Conservation (phyloP, 805 yeast species). For the Lipomyces spencermartinsiae region DNA sequence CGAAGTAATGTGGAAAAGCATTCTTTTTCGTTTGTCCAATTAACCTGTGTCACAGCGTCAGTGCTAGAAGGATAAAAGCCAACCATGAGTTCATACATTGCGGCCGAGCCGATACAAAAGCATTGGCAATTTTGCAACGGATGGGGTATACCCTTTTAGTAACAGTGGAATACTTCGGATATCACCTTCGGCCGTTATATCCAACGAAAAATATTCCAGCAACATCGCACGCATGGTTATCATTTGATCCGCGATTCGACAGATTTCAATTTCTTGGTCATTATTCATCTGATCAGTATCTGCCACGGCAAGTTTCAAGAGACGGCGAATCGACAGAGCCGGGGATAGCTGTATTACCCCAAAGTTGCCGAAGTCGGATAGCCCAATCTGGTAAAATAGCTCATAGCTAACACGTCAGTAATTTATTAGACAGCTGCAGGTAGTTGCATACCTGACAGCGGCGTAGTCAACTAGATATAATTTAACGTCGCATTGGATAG, state of each 20-base stretch:
- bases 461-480: slow-evolving; percentile 83
- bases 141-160: slow-evolving; percentile 67
- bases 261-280: slow-evolving; percentile 29
- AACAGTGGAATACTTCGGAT: slow-evolving; percentile 71
- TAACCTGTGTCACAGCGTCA: slow-evolving; percentile 27
- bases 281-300: slow-evolving; percentile 6
- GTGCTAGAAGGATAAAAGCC: neutral
- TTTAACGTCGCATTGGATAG: slow-evolving; percentile 84
- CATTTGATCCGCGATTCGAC: slow-evolving; percentile 39
- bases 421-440: neutral
- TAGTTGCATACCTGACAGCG: slow-evolving; percentile 52
- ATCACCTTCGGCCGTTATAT: slow-evolving; percentile 44
- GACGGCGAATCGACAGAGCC: slow-evolving; percentile 47
- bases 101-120: slow-evolving; percentile 69
- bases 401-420: slow-evolving; percentile 48
- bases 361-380: slow-evolving; percentile 80
- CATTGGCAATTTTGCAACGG: slow-evolving; percentile 65
- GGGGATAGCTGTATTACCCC: slow-evolving; percentile 60
- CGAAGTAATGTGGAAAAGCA: slow-evolving; percentile 71
- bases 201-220: slow-evolving; percentile 73
- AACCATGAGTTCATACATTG: slow-evolving; percentile 46
- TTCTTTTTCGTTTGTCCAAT: slow-evolving; percentile 69
- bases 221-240: slow-evolving; percentile 75
- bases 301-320: slow-evolving; percentile 49
- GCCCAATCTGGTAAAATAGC: slow-evolving; percentile 79